A percentile compares a stretch with the other conserved stretches of the same genome.
phyloP scores from a whole-genome alignment of 2,329 filamentous ascomycete genomes.

The Aspergillus thermomutatus region DNA sequence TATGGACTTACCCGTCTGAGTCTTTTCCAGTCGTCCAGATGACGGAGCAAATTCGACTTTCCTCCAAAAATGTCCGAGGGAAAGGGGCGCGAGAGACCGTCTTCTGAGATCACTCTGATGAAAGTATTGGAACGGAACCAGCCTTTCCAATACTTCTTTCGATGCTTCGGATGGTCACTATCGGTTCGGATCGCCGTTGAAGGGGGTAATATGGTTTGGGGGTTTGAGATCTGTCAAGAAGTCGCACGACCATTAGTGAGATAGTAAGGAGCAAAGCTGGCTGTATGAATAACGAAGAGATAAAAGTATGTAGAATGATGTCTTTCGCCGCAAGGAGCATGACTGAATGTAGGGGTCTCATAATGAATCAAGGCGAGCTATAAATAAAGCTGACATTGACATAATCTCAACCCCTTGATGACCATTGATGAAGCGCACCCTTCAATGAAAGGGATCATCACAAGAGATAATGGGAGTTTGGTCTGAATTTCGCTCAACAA shows the following conservation, averaged over 20 bases:
- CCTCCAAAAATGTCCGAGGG: background rate
- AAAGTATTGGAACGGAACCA: conserved; percentile 21
- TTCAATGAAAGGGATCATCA: background rate
- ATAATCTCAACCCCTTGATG: conserved; percentile 6
- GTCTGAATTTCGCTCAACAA: background rate
- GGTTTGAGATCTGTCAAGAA: conserved; percentile 10
- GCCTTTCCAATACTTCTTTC: conserved; percentile 20
- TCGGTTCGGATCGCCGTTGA: background rate
- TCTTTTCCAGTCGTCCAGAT: background rate
- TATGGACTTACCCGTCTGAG: background rate
- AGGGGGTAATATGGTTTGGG: conserved; percentile 2
- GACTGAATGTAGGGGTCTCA: conserved; percentile 1
- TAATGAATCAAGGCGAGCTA: conserved; percentile 5
- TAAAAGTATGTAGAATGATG: conserved; percentile 1
- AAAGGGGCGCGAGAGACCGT: background rate
- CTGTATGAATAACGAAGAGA: conserved; percentile 4
- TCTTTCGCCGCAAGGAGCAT: conserved; percentile 2
- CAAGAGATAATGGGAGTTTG: background rate
- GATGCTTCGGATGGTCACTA: background rate
- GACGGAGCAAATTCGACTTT: background rate
- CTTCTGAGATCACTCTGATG: background rate
- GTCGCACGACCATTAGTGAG: conserved; percentile 14
- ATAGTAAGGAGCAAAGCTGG: conserved; percentile 3
- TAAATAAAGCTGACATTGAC: conserved; percentile 13
- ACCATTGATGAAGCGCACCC: background rate